phyloP scores from a whole-genome alignment of 176 grass and related monocot species.

The bread wheat (Triticum aestivum) region DNA sequence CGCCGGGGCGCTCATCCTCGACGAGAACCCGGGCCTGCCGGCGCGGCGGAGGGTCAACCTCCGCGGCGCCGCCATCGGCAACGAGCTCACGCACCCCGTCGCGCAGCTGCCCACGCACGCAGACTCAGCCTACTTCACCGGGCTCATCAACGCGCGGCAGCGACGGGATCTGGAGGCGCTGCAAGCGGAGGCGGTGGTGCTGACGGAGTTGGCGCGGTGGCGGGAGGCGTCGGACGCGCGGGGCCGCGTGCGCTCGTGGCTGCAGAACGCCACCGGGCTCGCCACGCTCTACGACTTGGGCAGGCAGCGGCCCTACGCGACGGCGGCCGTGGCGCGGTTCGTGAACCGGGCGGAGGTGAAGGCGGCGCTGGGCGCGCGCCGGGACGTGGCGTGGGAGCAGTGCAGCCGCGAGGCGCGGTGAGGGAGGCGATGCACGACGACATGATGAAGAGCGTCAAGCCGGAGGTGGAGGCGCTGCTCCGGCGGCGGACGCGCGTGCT shows the following conservation, averaged over 20 bases:
- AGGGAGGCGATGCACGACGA: constrained; percentile 43
- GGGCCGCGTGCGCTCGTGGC: neutral
- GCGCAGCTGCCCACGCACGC: constrained; percentile 8
- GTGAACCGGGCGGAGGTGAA: neutral
- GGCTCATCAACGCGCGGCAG: neutral
- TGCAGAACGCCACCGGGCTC: neutral
- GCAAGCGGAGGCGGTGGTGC: neutral
- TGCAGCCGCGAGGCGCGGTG: constrained; percentile 29
- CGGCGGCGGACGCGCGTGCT: constrained; percentile 1
- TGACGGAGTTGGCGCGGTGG: neutral
- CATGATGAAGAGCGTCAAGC: constrained; percentile 41
- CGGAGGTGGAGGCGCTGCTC: constrained; percentile 9
- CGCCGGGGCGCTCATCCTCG: too few species aligned
- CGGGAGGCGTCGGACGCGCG: neutral
- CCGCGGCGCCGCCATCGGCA: too few species aligned
- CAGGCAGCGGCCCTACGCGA: neutral
- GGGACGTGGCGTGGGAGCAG: neutral
- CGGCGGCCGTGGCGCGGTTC: neutral
- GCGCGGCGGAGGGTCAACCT: too few species aligned
- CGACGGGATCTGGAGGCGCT: neutral
- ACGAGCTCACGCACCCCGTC: neutral
- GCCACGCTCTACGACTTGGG: neutral
- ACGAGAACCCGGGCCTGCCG: too few species aligned
- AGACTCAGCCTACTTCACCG: neutral
- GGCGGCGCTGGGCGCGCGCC: neutral